phyloP scores from a whole-genome alignment of 2,329 filamentous ascomycete genomes.

The Hypoxylon sp. region DNA sequence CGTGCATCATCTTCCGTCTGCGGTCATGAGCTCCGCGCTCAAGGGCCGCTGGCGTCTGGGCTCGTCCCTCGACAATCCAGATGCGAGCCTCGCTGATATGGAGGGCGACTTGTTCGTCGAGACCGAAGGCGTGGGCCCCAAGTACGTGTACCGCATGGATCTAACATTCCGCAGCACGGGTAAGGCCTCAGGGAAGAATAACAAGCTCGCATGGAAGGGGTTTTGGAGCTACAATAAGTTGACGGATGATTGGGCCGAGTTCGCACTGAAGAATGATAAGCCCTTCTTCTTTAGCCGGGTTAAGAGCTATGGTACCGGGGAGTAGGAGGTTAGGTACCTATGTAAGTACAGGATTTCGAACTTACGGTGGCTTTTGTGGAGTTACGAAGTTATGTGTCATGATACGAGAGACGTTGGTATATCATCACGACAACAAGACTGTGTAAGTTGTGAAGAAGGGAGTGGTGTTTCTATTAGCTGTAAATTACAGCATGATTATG shows the following conservation, averaged over 20 bases:
- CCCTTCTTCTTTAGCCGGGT: conserved; percentile 74
- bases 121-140: conserved; percentile 79
- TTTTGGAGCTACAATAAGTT: conserved; percentile 91
- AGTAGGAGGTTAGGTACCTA: too few relatives aligned
- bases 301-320: conserved; percentile 65
- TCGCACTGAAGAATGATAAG: conserved; percentile 70
- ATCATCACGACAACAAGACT: too few relatives aligned
- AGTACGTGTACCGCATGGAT: conserved; percentile 88
- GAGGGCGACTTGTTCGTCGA: conserved; percentile 82
- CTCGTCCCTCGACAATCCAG: conserved; percentile 46
- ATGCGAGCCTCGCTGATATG: conserved; percentile 48
- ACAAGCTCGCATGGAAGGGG: conserved; percentile 86
- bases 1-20: conserved; percentile 53
- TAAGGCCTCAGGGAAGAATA: conserved; percentile 70
- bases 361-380: too few relatives aligned
- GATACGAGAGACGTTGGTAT: too few relatives aligned
- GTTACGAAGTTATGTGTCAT: too few relatives aligned
- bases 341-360: too few relatives aligned
- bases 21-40: conserved; percentile 74
- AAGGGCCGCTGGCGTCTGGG: conserved; percentile 63
- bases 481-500: too few relatives aligned
- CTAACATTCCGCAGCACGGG: conserved; percentile 73
- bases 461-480: too few relatives aligned
- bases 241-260: conserved; percentile 91
- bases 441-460: too few relatives aligned